Evolutionary conservation across 768 basidiomycete species (phyloP).

Genomic region (Mycena kentingensis): DNA sequence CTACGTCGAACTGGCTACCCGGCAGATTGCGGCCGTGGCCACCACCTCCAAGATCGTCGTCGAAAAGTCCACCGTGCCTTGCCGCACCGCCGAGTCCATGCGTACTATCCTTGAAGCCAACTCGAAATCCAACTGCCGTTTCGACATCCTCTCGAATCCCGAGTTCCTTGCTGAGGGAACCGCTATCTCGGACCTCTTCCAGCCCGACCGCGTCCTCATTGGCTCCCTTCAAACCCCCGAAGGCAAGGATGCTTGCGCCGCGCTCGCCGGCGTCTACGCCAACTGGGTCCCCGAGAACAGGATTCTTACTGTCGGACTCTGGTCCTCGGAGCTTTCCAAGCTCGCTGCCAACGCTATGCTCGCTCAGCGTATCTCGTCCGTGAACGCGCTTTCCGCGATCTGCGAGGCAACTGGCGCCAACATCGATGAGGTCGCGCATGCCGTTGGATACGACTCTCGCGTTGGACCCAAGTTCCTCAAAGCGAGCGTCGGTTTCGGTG

Average conservation of each 20-base stretch:
- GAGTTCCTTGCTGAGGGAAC: slow-evolving; percentile 99
- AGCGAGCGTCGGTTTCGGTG: slow-evolving; percentile 95
- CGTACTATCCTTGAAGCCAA: slow-evolving; percentile 98
- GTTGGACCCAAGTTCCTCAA: slow-evolving; percentile 95
- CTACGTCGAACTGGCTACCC: slow-evolving; percentile 96
- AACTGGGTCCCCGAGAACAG: slow-evolving; percentile 91
- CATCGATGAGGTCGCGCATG: slow-evolving; percentile 95
- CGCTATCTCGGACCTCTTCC: slow-evolving; percentile 85
- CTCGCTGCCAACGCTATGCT: slow-evolving; percentile 99
- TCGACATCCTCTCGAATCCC: slow-evolving; percentile 99
- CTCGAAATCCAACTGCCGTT: slow-evolving; percentile 86
- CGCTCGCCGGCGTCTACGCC: slow-evolving; percentile 81
- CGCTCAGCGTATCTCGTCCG: slow-evolving; percentile 96
- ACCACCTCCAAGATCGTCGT: slow-evolving; percentile 95
- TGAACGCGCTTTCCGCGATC: slow-evolving; percentile 97
- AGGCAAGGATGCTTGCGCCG: slow-evolving; percentile 77
- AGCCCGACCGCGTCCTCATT: slow-evolving; percentile 94
- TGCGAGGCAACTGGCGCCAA: slow-evolving; percentile 99
- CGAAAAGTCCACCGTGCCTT: slow-evolving; percentile 98
- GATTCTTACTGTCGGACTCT: slow-evolving; percentile 93
- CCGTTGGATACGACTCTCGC: slow-evolving; percentile 90
- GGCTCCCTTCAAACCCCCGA: slow-evolving; percentile 91
- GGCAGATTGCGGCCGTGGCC: slow-evolving; percentile 91
- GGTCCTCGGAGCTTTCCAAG: slow-evolving; percentile 98
- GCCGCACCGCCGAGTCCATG: slow-evolving; percentile 99